These are phyloP conservation scores for Apiotrichum siamense DNA, from an alignment of 1,284 basidiomycete genomes.

Conservation along the genomic window DNA sequence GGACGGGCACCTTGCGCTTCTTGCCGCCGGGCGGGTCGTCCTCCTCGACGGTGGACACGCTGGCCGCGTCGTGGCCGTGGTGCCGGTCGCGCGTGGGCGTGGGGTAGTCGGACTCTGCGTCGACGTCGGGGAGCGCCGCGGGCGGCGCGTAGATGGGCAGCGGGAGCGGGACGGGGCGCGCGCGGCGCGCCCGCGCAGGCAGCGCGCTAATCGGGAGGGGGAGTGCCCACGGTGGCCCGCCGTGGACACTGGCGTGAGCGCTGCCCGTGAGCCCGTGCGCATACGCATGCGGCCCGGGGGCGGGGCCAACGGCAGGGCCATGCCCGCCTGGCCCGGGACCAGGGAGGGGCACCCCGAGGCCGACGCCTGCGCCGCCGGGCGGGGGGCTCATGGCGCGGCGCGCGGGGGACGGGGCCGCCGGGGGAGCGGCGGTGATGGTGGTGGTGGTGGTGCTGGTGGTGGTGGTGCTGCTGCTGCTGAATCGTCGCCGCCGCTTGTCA, in stretches of 20 bases:
- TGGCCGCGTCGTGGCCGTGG: conserved; percentile 13
- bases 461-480: too few relatives aligned
- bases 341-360: not conserved
- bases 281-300: too few relatives aligned
- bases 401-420: not conserved
- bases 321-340: too few relatives aligned
- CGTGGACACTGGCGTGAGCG: too few relatives aligned
- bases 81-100: not conserved
- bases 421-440: conserved; percentile 1
- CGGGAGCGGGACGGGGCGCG: not conserved
- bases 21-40: conserved; percentile 33
- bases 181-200: not conserved
- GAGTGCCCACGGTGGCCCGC: not conserved
- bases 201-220: not conserved
- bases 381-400: conserved; percentile 16
- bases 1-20: conserved; percentile 36
- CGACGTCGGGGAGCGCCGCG: not conserved
- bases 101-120: not conserved
- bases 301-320: too few relatives aligned
- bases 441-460: too few relatives aligned
- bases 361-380: conserved; percentile 16
- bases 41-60: conserved; percentile 8
- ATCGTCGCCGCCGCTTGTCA: too few relatives aligned
- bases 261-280: too few relatives aligned
- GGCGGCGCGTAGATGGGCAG: not conserved